A percentile compares a stretch with the other conserved stretches of the same genome.
phyloP scores from a whole-genome alignment of 164 flowering plant species.

The Vitis rupestris region DNA sequence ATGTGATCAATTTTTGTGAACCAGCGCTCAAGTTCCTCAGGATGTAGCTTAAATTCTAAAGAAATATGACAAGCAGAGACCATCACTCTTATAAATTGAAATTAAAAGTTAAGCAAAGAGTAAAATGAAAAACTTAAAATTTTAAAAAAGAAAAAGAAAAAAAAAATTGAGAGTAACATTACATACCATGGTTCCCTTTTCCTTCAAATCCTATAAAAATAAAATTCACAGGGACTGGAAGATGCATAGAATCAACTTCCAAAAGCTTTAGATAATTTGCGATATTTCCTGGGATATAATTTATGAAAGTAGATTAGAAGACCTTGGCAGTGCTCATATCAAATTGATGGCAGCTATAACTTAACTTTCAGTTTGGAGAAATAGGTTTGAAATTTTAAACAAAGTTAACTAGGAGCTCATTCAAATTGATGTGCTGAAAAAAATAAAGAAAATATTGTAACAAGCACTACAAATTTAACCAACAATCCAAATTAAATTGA shows the following conservation, averaged over 20 bases:
- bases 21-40: slow-evolving; percentile 94
- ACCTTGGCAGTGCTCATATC: background rate
- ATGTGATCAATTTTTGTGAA: slow-evolving; percentile 90
- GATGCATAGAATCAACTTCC: slow-evolving; percentile 85
- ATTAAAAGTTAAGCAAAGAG: background rate
- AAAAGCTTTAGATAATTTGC: slow-evolving; percentile 76
- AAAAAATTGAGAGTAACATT: background rate
- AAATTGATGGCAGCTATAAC: background rate
- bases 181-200: slow-evolving; percentile 87
- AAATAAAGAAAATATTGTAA: background rate
- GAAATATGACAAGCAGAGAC: background rate
- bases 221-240: slow-evolving; percentile 92
- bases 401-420: background rate
- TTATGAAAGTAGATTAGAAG: background rate
- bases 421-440: background rate
- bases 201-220: slow-evolving; percentile 98
- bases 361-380: background rate
- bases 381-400: background rate
- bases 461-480: background rate
- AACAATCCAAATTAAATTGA: background rate
- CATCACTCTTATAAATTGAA: background rate
- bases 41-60: slow-evolving; percentile 71
- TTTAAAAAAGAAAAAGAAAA: background rate
- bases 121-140: too few species aligned
- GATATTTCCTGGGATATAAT: slow-evolving; percentile 61